A percentile compares a stretch with the other conserved stretches of the same genome.
phyloP scores from a whole-genome alignment of 139 green algal genomes.

The Micractinium conductrix region DNA sequence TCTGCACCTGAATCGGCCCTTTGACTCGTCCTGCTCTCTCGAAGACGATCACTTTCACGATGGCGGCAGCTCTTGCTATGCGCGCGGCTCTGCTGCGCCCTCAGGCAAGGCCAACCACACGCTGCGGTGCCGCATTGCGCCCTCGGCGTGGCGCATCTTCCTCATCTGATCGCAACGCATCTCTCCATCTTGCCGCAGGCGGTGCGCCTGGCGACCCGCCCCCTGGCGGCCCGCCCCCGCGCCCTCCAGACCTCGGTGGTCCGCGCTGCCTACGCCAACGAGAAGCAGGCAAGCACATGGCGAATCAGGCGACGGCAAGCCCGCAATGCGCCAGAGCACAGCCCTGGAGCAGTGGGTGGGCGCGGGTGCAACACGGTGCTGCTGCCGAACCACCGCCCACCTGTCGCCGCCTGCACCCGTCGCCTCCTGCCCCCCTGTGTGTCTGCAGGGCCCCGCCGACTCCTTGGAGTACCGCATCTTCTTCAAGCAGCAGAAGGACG shows the following conservation, averaged over 20 bases:
- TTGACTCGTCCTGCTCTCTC: no score
- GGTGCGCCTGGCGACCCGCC: not conserved
- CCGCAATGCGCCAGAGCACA: no score
- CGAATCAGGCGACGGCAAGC: no score
- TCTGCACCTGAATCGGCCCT: no score
- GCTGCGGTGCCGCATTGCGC: no score
- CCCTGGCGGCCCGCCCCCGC: slow-evolving; percentile 9
- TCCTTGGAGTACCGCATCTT: slow-evolving; percentile 90
- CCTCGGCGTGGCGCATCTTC: no score
- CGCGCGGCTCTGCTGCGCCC: not conserved
- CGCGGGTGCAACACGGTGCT: no score
- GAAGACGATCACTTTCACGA: no score
- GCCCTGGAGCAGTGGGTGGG: no score
- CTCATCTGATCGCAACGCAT: no score
- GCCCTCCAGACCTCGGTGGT: slow-evolving; percentile 14
- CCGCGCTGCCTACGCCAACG: slow-evolving; percentile 24
- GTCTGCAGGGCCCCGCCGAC: slow-evolving; percentile 70
- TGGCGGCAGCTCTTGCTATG: not conserved
- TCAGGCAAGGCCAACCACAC: no score
- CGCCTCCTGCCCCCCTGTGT: not conserved
- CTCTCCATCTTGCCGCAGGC: not conserved
- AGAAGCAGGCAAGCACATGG: slow-evolving; percentile 43
- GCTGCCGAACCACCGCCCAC: not conserved
- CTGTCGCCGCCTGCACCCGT: not conserved
- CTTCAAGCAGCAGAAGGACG: slow-evolving; percentile 71